Evolutionary conservation across 1,284 basidiomycete species (phyloP), one percentile per base, ranked within the genome.

Genomic region (Inonotus hispidus): DNA sequence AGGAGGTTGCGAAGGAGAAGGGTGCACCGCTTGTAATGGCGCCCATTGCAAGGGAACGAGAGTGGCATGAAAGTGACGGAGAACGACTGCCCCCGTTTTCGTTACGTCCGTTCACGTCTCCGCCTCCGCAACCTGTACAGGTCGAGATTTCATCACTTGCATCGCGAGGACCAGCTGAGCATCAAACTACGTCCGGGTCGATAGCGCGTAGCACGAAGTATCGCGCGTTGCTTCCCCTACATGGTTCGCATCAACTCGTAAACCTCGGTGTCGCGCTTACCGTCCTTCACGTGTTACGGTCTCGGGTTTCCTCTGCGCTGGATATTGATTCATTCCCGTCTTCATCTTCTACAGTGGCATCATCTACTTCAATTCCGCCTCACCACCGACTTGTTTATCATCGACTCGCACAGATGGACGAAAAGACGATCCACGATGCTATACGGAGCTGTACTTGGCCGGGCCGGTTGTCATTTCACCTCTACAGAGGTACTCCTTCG

Each of bases 201-300:
- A n/a, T n/a, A n/a, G n/a, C n/a, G n/a, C n/a, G n/a, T n/a, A 35
- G 29, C 25, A n/a, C 8, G 32, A 72, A 77, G 2, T 62, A 85
- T 13, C 60, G 67, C 10, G 75, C 82, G 0, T 68, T 72, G 5
- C 73, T 90, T 14, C 82, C 86, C 1, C 77, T 97, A n/a, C 80
- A 84, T 49, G 95, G 95, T 3, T 75, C 76, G 1, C 93, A 97
- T 71, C 95, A 97, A 70, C 77, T 91, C 13, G 82, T 87, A 60
- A 97, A 98, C 70, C 74, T 93, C 6, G 83, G 85, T 1, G 79
- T 88, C 1, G 90, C 92, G 0, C 72, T 89, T 1, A 77, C 82
- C 1, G 79, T 90, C 27, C 74, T 95, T 46, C 82, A 86, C 13
- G 74, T 81, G 0, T 72, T 95, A n/a, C 52, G 41, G 29, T 37